These are phyloP conservation scores for Colletotrichum tropicale DNA, from an alignment of 2,329 filamentous ascomycete species.

Conservation along the genomic window DNA sequence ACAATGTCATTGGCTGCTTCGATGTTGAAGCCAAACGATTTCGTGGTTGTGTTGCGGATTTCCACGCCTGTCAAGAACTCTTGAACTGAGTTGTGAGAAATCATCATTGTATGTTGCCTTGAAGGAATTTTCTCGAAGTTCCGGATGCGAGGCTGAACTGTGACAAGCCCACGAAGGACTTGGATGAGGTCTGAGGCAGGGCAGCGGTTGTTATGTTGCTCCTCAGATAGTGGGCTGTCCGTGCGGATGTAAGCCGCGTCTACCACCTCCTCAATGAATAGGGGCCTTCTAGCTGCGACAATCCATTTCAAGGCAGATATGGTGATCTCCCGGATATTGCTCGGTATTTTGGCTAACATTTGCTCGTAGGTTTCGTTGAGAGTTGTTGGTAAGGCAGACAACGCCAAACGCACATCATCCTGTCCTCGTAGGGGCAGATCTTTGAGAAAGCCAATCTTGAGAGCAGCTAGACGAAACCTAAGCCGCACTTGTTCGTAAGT, in stretches of 20 bases:
- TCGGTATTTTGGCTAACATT: background rate
- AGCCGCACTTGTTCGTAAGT: background rate
- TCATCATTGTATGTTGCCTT: background rate
- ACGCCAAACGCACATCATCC: background rate
- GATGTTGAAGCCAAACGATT: no score
- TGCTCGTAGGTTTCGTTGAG: background rate
- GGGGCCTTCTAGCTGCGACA: background rate
- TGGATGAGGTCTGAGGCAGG: background rate
- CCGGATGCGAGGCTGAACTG: background rate
- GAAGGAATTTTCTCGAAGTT: background rate
- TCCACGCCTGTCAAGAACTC: no score
- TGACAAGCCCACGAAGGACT: background rate
- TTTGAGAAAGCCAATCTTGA: background rate
- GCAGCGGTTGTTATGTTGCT: background rate
- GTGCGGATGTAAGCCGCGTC: background rate
- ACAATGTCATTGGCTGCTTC: no score
- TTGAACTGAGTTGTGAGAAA: background rate
- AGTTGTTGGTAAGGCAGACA: background rate
- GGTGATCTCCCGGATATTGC: background rate
- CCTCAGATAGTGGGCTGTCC: background rate
- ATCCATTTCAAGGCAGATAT: background rate
- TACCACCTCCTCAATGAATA: background rate
- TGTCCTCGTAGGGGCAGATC: background rate
- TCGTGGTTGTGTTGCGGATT: no score
- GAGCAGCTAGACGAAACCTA: background rate